Evolutionary conservation across 306 rosid genomes (phyloP), one percentile per base, ranked within the genome.

Genomic region (Cucurbita maxima): DNA sequence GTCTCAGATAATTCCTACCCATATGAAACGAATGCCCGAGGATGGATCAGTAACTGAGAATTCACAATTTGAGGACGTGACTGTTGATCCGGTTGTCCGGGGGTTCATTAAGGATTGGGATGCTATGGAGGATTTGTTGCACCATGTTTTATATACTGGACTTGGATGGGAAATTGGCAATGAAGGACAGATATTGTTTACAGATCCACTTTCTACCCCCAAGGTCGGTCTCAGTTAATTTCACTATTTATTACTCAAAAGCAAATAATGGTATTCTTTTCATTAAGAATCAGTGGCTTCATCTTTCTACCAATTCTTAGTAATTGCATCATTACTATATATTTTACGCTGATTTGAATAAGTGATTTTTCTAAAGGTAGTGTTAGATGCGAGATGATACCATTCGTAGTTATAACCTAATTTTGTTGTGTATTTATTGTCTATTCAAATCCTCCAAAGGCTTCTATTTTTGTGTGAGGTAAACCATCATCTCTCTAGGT

Each of bases 151-250:
- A 51, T 94, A 94, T 62, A 74, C 87, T 70, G 99, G 97, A 59
- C 99, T 94, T 71, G 99, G 99, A 72, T 94, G 99, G 99, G 99
- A 91, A 83, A 87, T 91, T 9, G 99, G 99, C 69, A 91, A 91
- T 66, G 98, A 93, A 87, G 98, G 98, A 48, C 96, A 93, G 74
- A 87, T 93, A 75, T 75, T 93, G 53, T 93, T 93, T 80, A 90
- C 98, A 3, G 98, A 93, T 81, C 96, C 98, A 77, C 97, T 93
- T 62, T 87, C 79, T 80, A 93, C 98, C 41, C 98, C 98, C 12
- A 93, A 93, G 94, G 98, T 92, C 76, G 57, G 79, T 60, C n/a
- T 90, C 79, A 53, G 81, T 57, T 18, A 72, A 36, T 57, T 36
- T 47, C 44, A 48, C 30, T 25, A 15, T 9, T 68, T 43, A 20